Conservation (phyloP, 768 basidiomycete species). For the Crepidotus variabilis region DNA sequence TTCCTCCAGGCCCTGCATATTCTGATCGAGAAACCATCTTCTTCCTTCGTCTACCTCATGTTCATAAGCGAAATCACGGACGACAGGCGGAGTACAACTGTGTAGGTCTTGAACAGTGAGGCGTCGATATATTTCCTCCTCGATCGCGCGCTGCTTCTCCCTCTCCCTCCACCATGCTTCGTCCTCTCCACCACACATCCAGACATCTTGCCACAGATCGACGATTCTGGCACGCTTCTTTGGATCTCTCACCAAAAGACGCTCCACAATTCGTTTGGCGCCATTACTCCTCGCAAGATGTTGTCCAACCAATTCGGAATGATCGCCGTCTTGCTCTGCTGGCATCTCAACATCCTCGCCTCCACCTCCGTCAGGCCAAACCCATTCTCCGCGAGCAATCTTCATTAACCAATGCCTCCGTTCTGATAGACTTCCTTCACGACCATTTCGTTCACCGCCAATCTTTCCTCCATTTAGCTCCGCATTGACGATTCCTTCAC, state of each 20-base stretch:
- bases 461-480: constrained; percentile 26
- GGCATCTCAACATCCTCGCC: constrained; percentile 3
- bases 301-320: constrained; percentile 29
- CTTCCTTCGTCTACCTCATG: neutral
- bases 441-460: constrained; percentile 32
- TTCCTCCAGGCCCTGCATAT: constrained; percentile 1
- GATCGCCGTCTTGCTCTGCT: constrained; percentile 15
- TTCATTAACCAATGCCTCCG: constrained; percentile 64
- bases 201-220: constrained; percentile 60
- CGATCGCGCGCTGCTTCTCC: neutral
- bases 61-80: neutral
- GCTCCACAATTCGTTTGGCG: constrained; percentile 51
- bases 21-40: neutral
- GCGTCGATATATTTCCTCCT: constrained; percentile 1
- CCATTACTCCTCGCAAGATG: constrained; percentile 37
- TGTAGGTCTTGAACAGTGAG: neutral
- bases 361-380: constrained; percentile 50
- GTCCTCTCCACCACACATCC: constrained; percentile 34
- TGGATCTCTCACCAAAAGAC: constrained; percentile 69
- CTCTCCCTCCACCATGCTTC: constrained; percentile 12
- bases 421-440: constrained; percentile 27
- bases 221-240: constrained; percentile 55
- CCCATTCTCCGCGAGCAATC: constrained; percentile 78
- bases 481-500: constrained; percentile 32
- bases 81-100: neutral